Base-by-base conservation (phyloP, 192 early-diverging fungal species). In the Coemansia asiatica region DNA sequence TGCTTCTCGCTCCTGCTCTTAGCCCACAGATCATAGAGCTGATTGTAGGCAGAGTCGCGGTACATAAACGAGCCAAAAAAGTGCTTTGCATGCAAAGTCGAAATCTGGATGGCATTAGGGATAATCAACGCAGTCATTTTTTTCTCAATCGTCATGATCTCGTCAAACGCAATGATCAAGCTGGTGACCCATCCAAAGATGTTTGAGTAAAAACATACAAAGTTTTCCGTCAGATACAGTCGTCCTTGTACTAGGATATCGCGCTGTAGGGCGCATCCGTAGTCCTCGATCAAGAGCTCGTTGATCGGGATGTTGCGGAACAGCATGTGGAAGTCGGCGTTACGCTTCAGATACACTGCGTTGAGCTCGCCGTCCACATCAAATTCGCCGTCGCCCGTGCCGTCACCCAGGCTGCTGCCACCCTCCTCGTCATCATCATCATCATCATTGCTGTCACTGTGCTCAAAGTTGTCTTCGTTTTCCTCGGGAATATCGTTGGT, bases 151-250 rank as follows among this genome's bases (percentile, higher is more conserved):
- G 88, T 82, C 33, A 90, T 85, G 33, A 94, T 87, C 65, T 95
- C 92, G 8, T 85, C 78, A 68, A 93, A 88, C 0, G 86, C 82
- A 49, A 95, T 87, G 1, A 91, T 83, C 54, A 93, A 65, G 64
- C 84, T 90, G 4, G 91, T 92, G 3, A 91, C 89, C 88, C 92
- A 94, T 33, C 94, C 94, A 83, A 95, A 92, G 63, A 95, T 92
- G 64, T 92, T 93, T 38, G 90, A 88, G 76, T 93, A 87, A 72
- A 95, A 95, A 71, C 90, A 91, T 38, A 94, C 73, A 72, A 89
- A 79, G 67, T 85, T 88, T 62, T 92, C 86, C 3, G 93, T 94
- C 69, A 93, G 78, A 67, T 92, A 94, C 51, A 95, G 69, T 40
- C 90, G 82, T 10, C 94, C 94, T 53, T 95, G 94, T 18, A 91